Base-by-base conservation (phyloP, 2,329 filamentous ascomycete species). In the Cercospora zeae-maydis region DNA sequence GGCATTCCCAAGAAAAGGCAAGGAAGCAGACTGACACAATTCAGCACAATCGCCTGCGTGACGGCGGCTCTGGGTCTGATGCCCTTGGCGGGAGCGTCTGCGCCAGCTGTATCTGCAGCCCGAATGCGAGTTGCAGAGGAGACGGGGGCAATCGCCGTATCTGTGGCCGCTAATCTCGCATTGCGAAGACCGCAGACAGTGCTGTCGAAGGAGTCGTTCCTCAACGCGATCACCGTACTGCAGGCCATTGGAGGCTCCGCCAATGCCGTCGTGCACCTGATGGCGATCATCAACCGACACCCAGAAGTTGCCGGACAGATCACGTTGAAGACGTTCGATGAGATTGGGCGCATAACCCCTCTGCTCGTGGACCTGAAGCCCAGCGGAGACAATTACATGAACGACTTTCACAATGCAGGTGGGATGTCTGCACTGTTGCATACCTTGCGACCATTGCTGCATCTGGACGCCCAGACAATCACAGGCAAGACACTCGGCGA, bases 11-110 rank as follows among this genome's bases (percentile, higher is more conserved):
- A n/a, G 10, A 3, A n/a, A 2, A 1, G 14, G 30, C 14, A 13
- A 5, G 19, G 11, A 3, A 8, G 16, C 19, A 31, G 37, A 21
- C 45, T 59, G 9, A 59, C n/a, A n/a, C 4, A 5, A 19, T 3
- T 8, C 45, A 83, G 81, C 60, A 84, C 83, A 1, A 85, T 85
- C 80, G 82, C 82, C 6, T 84, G 82, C 66, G 72, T 84, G 13
- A 80, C 78, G 4, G 82, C 78, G 34, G 82, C 78, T 0, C 73
- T 85, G 2, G 83, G 83, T 3, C 72, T 84, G 71, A 84, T 84
- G 77, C 80, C 82, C 1, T 73, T 83, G 3, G 74, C 77, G 53
- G 82, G 82, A 21, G 82, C 83, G 2, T 79, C 81, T 30, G 82
- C 82, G 1, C 80, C 83, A 21, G 82, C 83, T 2, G 81, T 84